Percentiles rank a stretch among this genome's conserved stretches.
phyloP scores from a whole-genome alignment of 2,329 filamentous ascomycete species.

The Pseudogymnoascus sp. region DNA sequence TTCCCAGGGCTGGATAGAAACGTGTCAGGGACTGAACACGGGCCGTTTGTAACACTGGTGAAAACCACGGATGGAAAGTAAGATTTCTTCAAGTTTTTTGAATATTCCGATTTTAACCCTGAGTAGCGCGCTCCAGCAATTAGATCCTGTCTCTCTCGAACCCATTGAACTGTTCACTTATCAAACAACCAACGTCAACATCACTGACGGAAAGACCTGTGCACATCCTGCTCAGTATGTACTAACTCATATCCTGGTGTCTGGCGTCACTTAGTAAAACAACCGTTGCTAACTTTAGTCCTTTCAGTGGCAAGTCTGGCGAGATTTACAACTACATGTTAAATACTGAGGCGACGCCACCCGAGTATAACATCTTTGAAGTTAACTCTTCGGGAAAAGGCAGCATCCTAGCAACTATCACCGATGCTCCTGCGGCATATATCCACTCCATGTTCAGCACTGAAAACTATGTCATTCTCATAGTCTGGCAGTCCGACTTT shows the following conservation, averaged over 20 bases:
- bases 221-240: slow-evolving; percentile 63
- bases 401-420: slow-evolving; percentile 63
- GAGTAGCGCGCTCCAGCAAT: background rate
- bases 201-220: slow-evolving; percentile 39
- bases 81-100: background rate
- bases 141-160: background rate
- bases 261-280: too few relatives aligned
- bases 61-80: background rate
- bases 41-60: background rate
- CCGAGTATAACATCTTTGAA: slow-evolving; percentile 62
- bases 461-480: slow-evolving; percentile 59
- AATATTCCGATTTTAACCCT: background rate
- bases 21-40: background rate
- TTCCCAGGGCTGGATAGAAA: background rate
- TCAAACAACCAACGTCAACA: background rate
- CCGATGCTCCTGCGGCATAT: slow-evolving; percentile 48
- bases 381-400: slow-evolving; percentile 56
- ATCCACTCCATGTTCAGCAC: slow-evolving; percentile 74
- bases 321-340: slow-evolving; percentile 77
- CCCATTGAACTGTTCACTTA: background rate
- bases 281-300: slow-evolving; percentile 57
- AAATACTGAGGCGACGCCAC: slow-evolving; percentile 44
- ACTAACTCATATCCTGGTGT: slow-evolving; percentile 41
- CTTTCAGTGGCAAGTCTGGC: slow-evolving; percentile 58
- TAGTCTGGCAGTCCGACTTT: slow-evolving; percentile 3